These are phyloP conservation scores for Metschnikowia reukaufii DNA, from an alignment of 805 yeast genomes.

Conservation along the genomic window DNA sequence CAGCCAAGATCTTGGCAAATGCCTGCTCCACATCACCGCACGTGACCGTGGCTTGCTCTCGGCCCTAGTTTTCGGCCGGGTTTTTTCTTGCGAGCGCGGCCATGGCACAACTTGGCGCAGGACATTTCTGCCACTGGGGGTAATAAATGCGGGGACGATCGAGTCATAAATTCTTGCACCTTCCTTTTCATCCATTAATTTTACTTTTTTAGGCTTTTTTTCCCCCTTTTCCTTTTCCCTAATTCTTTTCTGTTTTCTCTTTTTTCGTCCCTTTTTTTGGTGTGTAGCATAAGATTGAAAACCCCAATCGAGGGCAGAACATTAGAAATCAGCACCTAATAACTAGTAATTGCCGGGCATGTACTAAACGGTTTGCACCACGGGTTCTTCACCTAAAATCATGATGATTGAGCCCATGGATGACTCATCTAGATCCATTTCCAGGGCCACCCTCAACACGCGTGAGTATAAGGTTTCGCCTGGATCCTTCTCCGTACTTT, in stretches of 20 bases:
- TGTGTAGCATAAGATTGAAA: too few species aligned
- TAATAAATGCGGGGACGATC: too few species aligned
- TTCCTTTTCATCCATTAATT: too few species aligned
- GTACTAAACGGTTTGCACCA: not conserved
- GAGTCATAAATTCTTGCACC: too few species aligned
- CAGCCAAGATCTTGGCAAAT: conserved; percentile 2
- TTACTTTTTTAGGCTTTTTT: too few species aligned
- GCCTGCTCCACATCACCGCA: conserved; percentile 4
- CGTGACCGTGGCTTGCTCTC: conserved; percentile 8
- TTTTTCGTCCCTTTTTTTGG: too few species aligned
- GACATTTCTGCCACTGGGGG: too few species aligned
- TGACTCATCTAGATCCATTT: conserved; percentile 14
- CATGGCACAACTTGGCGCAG: too few species aligned
- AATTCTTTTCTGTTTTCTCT: too few species aligned
- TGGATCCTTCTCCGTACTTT: not conserved
- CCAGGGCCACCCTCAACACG: conserved; percentile 10
- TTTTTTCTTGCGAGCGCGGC: not conserved
- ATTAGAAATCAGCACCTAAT: too few species aligned
- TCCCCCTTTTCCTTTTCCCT: too few species aligned
- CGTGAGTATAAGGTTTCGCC: conserved; percentile 8
- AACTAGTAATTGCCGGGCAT: not conserved
- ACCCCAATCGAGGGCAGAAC: too few species aligned
- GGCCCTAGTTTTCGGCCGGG: conserved; percentile 1
- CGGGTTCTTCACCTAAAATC: conserved; percentile 10
- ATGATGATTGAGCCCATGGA: conserved; percentile 15